Percentiles rank a stretch among this genome's conserved stretches.
These are phyloP conservation scores for Ajuga reptans DNA, from an alignment of 305 asterid species.

Conservation along the genomic window DNA sequence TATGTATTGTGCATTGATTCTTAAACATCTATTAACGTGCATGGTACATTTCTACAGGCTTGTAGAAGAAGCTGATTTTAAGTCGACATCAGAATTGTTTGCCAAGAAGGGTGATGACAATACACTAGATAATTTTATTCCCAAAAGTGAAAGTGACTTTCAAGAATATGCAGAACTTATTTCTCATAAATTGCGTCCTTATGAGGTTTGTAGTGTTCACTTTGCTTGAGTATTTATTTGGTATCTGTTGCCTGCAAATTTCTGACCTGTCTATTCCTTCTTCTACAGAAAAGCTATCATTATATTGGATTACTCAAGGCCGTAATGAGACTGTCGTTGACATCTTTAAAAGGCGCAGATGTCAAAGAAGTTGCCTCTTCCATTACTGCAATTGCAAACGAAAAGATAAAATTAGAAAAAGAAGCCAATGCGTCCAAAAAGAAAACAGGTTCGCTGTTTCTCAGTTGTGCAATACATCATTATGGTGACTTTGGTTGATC, in stretches of 20 bases:
- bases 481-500: not conserved
- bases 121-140: constrained; percentile 73
- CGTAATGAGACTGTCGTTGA: constrained; percentile 72
- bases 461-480: not conserved
- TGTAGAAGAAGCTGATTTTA: constrained; percentile 91
- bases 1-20: not conserved
- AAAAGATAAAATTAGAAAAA: constrained; percentile 87
- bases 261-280: constrained; percentile 13
- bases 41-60: constrained; percentile 43
- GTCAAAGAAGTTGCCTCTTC: constrained; percentile 88
- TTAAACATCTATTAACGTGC: not conserved
- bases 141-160: constrained; percentile 73
- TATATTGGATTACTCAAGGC: constrained; percentile 71
- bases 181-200: constrained; percentile 64
- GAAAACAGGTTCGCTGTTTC: constrained; percentile 48
- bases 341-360: constrained; percentile 75
- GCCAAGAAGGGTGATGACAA: constrained; percentile 63
- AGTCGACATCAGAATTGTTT: constrained; percentile 75
- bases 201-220: constrained; percentile 49
- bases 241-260: not conserved
- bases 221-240: not conserved
- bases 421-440: constrained; percentile 86
- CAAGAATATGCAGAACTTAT: constrained; percentile 74
- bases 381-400: constrained; percentile 85
- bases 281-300: constrained; percentile 79